phyloP scores from a whole-genome alignment of 345 rosid genomes.

The Boechera stricta region DNA sequence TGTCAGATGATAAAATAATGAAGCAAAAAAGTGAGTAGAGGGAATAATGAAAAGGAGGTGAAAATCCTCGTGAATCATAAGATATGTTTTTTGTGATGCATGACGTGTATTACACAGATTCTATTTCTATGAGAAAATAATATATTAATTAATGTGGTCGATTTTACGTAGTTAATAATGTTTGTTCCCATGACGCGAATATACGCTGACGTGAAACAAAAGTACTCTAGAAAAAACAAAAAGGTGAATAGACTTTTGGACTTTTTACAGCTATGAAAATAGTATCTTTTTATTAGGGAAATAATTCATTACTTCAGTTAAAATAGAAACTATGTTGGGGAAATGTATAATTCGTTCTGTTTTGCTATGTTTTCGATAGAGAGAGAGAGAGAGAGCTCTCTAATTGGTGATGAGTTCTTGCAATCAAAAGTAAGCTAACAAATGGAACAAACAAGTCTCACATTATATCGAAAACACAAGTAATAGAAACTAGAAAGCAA shows the following conservation, averaged over 20 bases:
- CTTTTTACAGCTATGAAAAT: no score
- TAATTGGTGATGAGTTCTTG: not conserved
- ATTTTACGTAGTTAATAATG: not conserved
- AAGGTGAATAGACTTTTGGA: not conserved
- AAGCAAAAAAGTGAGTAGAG: not conserved
- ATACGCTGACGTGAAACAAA: slow-evolving; percentile 21
- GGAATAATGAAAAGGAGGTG: not conserved
- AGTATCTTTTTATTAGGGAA: no score
- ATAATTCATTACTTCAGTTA: no score
- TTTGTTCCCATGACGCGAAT: slow-evolving; percentile 18
- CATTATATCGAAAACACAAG: no score
- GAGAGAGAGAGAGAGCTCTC: not conserved
- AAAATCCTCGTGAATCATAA: slow-evolving; percentile 14
- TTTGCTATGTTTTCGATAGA: no score
- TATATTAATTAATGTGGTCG: slow-evolving; percentile 16
- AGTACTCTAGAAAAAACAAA: not conserved
- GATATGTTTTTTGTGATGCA: not conserved
- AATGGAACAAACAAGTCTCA: no score
- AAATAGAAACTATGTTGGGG: no score
- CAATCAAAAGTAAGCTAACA: not conserved
- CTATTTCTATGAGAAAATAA: slow-evolving; percentile 1
- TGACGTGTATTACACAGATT: slow-evolving; percentile 35
- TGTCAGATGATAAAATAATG: not conserved
- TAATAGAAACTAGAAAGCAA: no score
- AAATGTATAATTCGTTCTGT: no score